Evolutionary conservation across 2,329 filamentous ascomycete genomes (phyloP).

Genomic region (Penicillium sp.): DNA sequence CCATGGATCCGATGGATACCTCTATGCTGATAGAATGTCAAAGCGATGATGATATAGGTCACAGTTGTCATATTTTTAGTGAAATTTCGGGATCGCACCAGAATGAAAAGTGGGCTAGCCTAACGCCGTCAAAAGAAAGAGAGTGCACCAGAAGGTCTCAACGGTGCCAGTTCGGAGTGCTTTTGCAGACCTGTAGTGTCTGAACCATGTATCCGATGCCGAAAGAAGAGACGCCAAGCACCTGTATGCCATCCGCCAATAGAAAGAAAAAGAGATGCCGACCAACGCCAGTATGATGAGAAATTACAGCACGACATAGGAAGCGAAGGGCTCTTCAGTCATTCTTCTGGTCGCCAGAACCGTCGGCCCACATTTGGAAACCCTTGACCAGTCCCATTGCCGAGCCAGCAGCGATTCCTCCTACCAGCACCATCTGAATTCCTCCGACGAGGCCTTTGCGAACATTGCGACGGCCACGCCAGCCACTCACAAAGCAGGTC

Average conservation of each 20-base stretch:
- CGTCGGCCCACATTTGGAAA: slow-evolving; percentile 36
- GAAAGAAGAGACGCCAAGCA: not conserved
- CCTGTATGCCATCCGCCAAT: not conserved
- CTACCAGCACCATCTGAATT: slow-evolving; percentile 44
- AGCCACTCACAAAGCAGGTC: slow-evolving; percentile 43
- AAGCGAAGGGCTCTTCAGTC: not conserved
- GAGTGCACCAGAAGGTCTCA: too few species aligned
- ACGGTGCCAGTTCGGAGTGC: too few species aligned
- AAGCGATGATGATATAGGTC: too few species aligned
- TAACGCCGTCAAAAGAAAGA: too few species aligned
- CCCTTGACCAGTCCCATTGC: slow-evolving; percentile 45
- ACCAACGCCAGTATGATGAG: slow-evolving; percentile 1
- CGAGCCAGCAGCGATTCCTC: slow-evolving; percentile 41
- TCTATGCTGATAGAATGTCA: too few species aligned
- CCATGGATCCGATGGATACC: too few species aligned
- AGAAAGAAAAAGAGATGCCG: not conserved
- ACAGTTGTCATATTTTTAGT: too few species aligned
- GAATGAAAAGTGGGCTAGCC: too few species aligned
- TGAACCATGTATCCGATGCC: not conserved
- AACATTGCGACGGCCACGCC: slow-evolving; percentile 36
- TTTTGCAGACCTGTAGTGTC: too few species aligned
- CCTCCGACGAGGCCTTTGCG: slow-evolving; percentile 37
- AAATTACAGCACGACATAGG: not conserved
- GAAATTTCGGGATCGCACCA: too few species aligned
- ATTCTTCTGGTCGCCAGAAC: slow-evolving; percentile 12